Evolutionary conservation across 371 early-diverging fungal genomes (phyloP), one percentile per base, ranked within the genome.

Genomic region (Syncephalastrum racemosum): DNA sequence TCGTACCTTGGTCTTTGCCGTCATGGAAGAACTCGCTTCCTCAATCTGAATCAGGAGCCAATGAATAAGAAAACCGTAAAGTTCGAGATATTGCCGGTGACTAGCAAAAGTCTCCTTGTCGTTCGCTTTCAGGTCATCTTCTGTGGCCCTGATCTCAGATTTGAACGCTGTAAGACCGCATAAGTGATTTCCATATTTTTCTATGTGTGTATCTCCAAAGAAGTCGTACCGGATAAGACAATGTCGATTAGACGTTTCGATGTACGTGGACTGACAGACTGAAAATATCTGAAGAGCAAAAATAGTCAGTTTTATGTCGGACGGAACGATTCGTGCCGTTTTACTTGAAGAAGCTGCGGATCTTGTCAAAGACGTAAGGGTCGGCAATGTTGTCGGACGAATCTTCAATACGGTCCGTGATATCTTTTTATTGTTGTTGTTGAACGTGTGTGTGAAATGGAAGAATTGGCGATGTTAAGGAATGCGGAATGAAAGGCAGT

Each of bases 331-430:
- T 4, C 23, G 25, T 15, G n/a, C 4, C 40, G 31, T 10, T 7
- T 64, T 79, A 90, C 90, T 86, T 87, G 61, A 91, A 69, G 53
- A 88, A 89, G 60, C 90, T 89, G 22, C 85, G 73, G 20, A 86
- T 71, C 55, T 78, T 73, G 62, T 86, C 90, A 66, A 84, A 88
- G 3, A 79, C 65, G 2, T 66, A 44, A 13, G 70, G 63, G 56
- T 84, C 78, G 15, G 75, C 48, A 50, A 90, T 84, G 49, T 77
- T 79, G 36, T 71, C 72, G 3, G 85, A 74, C 20, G 80, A 71
- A 4, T 83, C 86, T 64, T 85, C 82, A 14, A 90, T 64, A 13
- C 60, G 68, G 52, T 85, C 87, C 7, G 86, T 78, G 39, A 90
- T 79, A 39, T 83, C 88, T 87, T 31, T 31, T 27, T 4, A 64